phyloP scores from a whole-genome alignment of 441 rosid genomes.

The Theobroma grandiflorum region DNA sequence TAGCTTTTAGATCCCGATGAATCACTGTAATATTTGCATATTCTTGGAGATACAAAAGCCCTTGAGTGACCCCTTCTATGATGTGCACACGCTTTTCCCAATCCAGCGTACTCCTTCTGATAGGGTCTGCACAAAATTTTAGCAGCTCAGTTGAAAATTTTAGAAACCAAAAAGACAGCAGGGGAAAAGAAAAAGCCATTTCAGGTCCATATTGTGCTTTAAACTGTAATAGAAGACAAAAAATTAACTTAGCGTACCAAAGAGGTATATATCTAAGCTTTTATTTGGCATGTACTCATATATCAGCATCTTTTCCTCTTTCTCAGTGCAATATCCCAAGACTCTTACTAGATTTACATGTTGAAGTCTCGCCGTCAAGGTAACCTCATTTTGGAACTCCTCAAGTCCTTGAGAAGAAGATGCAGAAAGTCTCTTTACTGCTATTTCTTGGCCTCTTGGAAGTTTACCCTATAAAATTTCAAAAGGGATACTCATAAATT shows the following conservation, averaged over 20 bases:
- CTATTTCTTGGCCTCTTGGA: conserved; percentile 37
- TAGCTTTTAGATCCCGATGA: conserved; percentile 47
- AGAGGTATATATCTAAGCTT: conserved; percentile 43
- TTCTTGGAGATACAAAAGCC: conserved; percentile 55
- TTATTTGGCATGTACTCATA: conserved; percentile 43
- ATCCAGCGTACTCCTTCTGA: conserved; percentile 26
- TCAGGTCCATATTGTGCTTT: conserved; percentile 29
- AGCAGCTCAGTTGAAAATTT: background rate
- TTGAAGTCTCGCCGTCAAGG: conserved; percentile 42
- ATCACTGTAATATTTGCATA: conserved; percentile 49
- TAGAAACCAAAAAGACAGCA: background rate
- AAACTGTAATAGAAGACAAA: conserved; percentile 28
- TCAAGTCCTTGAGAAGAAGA: conserved; percentile 41
- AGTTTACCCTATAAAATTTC: conserved; percentile 33
- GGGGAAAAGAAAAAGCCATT: background rate
- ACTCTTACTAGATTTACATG: conserved; percentile 42
- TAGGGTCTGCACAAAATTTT: conserved; percentile 22
- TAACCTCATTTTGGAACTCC: conserved; percentile 46
- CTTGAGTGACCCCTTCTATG: conserved; percentile 50
- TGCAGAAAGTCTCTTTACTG: conserved; percentile 43
- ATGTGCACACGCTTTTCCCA: conserved; percentile 46
- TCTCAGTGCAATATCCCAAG: conserved; percentile 40
- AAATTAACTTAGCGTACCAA: conserved; percentile 33
- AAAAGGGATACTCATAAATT: background rate
- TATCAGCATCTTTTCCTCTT: conserved; percentile 40